phyloP scores from a whole-genome alignment of 176 grass and related monocot genomes.

The Musa troglodytarum region DNA sequence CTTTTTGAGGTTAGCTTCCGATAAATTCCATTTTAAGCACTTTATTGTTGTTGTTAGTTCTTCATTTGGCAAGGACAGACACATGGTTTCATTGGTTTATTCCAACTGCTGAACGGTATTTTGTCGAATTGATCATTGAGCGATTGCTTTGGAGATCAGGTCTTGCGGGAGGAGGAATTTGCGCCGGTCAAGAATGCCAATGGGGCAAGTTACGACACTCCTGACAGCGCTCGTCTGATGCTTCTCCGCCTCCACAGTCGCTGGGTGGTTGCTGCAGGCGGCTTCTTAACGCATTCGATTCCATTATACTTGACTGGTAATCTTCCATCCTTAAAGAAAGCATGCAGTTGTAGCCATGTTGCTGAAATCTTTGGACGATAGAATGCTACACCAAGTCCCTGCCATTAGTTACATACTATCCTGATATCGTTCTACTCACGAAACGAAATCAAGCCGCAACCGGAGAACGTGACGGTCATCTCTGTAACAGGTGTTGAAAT shows the following conservation, averaged over 20 bases:
- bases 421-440: not conserved
- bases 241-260: conserved; percentile 84
- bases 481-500: conserved; percentile 55
- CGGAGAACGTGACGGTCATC: not conserved
- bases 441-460: not conserved
- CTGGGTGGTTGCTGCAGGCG: conserved; percentile 89
- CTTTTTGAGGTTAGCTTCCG: conserved; percentile 63
- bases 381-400: no score
- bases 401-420: no score
- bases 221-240: conserved; percentile 68
- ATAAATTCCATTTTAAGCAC: not conserved
- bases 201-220: conserved; percentile 68
- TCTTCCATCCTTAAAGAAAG: not conserved
- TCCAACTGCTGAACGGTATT: no score
- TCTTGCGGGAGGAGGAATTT: conserved; percentile 94
- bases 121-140: not conserved
- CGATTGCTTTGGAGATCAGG: conserved; percentile 29
- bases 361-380: no score
- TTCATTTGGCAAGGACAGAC: no score
- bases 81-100: no score
- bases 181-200: conserved; percentile 94
- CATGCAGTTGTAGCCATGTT: no score
- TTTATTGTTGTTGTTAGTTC: no score
- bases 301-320: conserved; percentile 82
- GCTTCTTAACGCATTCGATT: conserved; percentile 82